phyloP scores from a whole-genome alignment of 805 yeast genomes.

The Zygoascus ofunaensis region DNA sequence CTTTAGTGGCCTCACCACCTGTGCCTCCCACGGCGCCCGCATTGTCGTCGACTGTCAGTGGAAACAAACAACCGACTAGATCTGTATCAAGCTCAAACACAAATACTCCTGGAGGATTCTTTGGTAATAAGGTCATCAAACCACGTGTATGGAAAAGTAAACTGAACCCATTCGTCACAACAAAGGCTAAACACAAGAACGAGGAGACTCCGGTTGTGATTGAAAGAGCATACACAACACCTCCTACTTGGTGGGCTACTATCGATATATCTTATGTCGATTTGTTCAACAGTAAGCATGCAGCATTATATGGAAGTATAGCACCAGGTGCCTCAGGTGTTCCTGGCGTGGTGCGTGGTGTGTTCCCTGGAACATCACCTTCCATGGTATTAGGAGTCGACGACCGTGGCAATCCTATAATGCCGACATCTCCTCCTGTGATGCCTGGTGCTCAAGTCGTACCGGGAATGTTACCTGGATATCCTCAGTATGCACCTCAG shows the following conservation, averaged over 20 bases:
- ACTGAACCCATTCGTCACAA: slow-evolving; percentile 47
- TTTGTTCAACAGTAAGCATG: slow-evolving; percentile 34
- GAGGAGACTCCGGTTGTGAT: slow-evolving; percentile 21
- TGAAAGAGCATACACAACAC: slow-evolving; percentile 60
- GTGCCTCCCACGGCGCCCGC: slow-evolving; percentile 12
- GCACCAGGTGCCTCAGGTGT: background rate
- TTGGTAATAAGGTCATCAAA: slow-evolving; percentile 33
- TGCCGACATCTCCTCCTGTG: slow-evolving; percentile 13
- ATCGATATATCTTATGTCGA: slow-evolving; percentile 45
- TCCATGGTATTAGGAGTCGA: slow-evolving; percentile 13
- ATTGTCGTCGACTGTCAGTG: slow-evolving; percentile 13
- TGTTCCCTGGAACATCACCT: slow-evolving; percentile 9
- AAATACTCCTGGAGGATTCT: slow-evolving; percentile 26
- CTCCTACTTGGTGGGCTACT: slow-evolving; percentile 67
- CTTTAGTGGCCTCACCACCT: slow-evolving; percentile 19
- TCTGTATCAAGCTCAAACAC: background rate
- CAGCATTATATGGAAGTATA: background rate
- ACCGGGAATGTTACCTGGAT: slow-evolving; percentile 15
- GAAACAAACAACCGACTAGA: too few species aligned
- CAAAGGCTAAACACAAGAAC: slow-evolving; percentile 29
- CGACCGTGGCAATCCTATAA: slow-evolving; percentile 15
- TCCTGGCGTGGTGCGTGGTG: slow-evolving; percentile 11
- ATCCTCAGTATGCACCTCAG: slow-evolving; percentile 17
- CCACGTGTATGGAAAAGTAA: slow-evolving; percentile 29
- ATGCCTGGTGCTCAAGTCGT: slow-evolving; percentile 11